Percentiles rank a stretch among this genome's conserved stretches.
Conservation (phyloP, 1,284 basidiomycete genomes). For the Porphyrellus sp. region DNA sequence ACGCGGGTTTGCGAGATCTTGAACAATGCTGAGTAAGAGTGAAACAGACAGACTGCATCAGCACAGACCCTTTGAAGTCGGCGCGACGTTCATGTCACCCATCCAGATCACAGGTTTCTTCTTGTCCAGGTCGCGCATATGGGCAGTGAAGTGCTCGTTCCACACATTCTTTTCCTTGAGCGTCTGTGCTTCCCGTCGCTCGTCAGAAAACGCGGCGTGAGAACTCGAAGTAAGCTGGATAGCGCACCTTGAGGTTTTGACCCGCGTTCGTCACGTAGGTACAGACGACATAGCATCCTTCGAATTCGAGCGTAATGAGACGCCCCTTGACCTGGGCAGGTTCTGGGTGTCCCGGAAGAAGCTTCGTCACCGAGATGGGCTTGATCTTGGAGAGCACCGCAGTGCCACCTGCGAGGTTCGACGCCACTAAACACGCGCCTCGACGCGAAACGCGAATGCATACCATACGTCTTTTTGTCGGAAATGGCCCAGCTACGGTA, state of each 20-base stretch:
- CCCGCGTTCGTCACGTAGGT: constrained; percentile 92
- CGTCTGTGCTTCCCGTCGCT: constrained; percentile 43
- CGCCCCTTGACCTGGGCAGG: constrained; percentile 63
- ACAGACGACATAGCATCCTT: constrained; percentile 66
- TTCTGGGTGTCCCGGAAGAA: constrained; percentile 71
- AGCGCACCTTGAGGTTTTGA: constrained; percentile 63
- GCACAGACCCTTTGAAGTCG: constrained; percentile 59
- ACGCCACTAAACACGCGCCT: not conserved
- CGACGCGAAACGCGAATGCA: constrained; percentile 14
- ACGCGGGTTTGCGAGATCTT: constrained; percentile 66
- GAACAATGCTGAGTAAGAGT: not conserved
- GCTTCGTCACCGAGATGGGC: constrained; percentile 63
- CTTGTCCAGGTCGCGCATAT: constrained; percentile 69
- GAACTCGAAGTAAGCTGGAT: not conserved
- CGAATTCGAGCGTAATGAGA: constrained; percentile 81
- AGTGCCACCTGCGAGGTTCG: constrained; percentile 62
- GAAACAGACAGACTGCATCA: not conserved
- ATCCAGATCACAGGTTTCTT: constrained; percentile 86
- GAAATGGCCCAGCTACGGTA: constrained; percentile 75
- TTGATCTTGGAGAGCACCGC: constrained; percentile 79
- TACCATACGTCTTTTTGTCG: constrained; percentile 73
- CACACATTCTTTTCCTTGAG: constrained; percentile 71
- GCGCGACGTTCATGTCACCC: constrained; percentile 88
- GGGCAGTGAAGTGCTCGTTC: constrained; percentile 71
- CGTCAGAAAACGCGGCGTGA: not conserved